Conservation (phyloP, 371 early-diverging fungal species). For the Chytridium lagenaria region DNA sequence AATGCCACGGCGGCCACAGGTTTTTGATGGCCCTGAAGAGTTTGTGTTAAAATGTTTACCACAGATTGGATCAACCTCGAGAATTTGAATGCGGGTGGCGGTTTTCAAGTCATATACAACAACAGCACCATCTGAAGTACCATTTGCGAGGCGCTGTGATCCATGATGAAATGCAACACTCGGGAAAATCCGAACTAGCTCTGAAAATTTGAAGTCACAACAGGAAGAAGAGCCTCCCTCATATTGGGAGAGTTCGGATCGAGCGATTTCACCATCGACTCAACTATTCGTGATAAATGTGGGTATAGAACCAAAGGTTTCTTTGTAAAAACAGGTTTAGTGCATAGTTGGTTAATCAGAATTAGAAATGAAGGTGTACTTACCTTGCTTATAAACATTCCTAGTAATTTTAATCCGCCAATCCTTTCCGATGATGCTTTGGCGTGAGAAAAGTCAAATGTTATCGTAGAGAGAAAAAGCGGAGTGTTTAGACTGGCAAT, state of each 20-base stretch:
- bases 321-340: constrained; percentile 44
- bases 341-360: not conserved
- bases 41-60: not conserved
- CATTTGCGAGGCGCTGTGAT: constrained; percentile 79
- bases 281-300: constrained; percentile 69
- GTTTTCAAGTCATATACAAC: constrained; percentile 86
- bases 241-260: constrained; percentile 80
- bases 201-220: constrained; percentile 77
- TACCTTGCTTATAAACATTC: constrained; percentile 77
- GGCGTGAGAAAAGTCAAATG: constrained; percentile 76
- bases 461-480: constrained; percentile 75
- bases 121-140: constrained; percentile 78
- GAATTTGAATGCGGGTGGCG: constrained; percentile 75
- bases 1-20: constrained; percentile 75
- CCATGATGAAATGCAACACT: constrained; percentile 77
- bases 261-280: constrained; percentile 81
- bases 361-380: constrained; percentile 4
- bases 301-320: constrained; percentile 70
- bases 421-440: constrained; percentile 64
- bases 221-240: constrained; percentile 71
- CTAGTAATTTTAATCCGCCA: constrained; percentile 70
- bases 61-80: constrained; percentile 63
- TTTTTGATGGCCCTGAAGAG: constrained; percentile 66
- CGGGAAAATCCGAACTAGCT: constrained; percentile 79
- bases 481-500: constrained; percentile 73